These are phyloP conservation scores for Pelagomonas calceolata DNA, from an alignment of 108 stramenopile genomes.

Conservation along the genomic window DNA sequence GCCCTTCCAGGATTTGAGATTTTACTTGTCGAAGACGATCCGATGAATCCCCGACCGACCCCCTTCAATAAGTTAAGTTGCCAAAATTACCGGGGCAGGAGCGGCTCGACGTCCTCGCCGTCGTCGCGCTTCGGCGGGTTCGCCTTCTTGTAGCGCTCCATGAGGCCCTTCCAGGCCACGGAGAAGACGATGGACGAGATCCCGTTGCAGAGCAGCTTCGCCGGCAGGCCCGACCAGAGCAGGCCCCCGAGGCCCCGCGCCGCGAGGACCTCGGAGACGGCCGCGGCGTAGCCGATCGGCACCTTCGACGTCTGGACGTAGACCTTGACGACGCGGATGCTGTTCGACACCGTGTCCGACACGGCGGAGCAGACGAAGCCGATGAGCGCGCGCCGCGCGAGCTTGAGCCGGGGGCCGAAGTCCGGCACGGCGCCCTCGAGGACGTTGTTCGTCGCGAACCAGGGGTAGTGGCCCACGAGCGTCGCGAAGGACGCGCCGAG, in stretches of 20 bases:
- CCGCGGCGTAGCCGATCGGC: slow-evolving; percentile 75
- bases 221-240: slow-evolving; percentile 90
- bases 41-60: too few relatives aligned
- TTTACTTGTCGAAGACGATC: not conserved
- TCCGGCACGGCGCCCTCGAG: too few relatives aligned
- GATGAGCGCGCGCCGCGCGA: slow-evolving; percentile 79
- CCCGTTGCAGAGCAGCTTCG: slow-evolving; percentile 95
- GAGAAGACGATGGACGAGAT: slow-evolving; percentile 16
- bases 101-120: too few relatives aligned
- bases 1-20: not conserved
- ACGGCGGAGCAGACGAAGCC: slow-evolving; percentile 89
- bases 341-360: slow-evolving; percentile 88
- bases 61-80: too few relatives aligned
- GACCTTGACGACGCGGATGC: slow-evolving; percentile 93
- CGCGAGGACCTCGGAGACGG: slow-evolving; percentile 65
- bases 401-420: slow-evolving; percentile 1
- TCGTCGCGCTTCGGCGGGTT: too few relatives aligned
- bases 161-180: too few relatives aligned
- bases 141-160: too few relatives aligned
- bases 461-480: slow-evolving; percentile 92
- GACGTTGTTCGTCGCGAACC: slow-evolving; percentile 20
- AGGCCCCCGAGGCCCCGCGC: slow-evolving; percentile 80
- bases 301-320: slow-evolving; percentile 86
- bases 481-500: slow-evolving; percentile 87
- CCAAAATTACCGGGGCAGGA: too few relatives aligned